Conservation (phyloP, 768 basidiomycete species). For the Russula virescens region DNA sequence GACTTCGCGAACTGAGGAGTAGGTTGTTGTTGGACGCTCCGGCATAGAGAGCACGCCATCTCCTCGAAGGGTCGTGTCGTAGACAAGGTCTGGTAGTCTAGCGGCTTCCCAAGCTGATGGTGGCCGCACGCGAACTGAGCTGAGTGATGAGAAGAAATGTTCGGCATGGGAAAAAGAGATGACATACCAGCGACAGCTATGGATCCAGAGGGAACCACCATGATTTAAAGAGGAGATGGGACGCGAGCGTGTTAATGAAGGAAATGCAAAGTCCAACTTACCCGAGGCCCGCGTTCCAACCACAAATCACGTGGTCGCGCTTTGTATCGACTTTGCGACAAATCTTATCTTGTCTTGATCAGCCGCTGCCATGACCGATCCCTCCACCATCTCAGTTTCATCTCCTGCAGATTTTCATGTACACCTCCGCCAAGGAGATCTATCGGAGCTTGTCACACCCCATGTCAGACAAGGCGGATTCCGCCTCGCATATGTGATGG, state of each 20-base stretch:
- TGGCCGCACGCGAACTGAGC: constrained; percentile 82
- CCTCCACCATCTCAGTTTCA: constrained; percentile 40
- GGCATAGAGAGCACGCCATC: constrained; percentile 81
- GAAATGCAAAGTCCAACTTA: not conserved
- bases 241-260: not conserved
- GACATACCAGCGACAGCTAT: constrained; percentile 76
- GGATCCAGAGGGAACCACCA: constrained; percentile 75
- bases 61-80: constrained; percentile 67
- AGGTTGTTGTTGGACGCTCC: constrained; percentile 42
- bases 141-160: not conserved
- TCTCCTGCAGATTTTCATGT: constrained; percentile 94
- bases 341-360: constrained; percentile 17
- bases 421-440: constrained; percentile 83
- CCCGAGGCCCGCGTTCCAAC: constrained; percentile 17
- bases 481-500: constrained; percentile 93
- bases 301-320: constrained; percentile 26
- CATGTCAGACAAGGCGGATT: constrained; percentile 91
- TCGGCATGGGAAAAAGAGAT: constrained; percentile 2
- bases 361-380: constrained; percentile 26
- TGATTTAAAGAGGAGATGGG: constrained; percentile 13
- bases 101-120: constrained; percentile 80
- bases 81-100: constrained; percentile 70
- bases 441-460: constrained; percentile 80
- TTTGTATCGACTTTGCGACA: not conserved
- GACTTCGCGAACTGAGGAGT: constrained; percentile 63